These are phyloP conservation scores for Leptosphaerulina australis DNA, from an alignment of 2,329 filamentous ascomycete species.

Conservation along the genomic window DNA sequence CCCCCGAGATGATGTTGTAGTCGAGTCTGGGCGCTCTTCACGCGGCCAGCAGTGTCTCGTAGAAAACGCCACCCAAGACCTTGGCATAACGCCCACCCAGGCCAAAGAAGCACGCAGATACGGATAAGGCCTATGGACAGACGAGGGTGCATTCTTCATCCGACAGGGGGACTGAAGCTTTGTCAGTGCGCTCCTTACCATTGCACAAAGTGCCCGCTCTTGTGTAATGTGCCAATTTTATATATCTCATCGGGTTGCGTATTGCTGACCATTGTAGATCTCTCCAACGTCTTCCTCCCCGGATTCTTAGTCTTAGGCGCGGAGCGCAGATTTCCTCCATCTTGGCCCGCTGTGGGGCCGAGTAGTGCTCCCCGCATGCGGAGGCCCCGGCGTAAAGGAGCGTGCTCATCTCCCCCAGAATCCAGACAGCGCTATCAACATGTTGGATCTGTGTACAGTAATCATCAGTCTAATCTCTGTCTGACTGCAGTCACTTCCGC, in stretches of 20 bases:
- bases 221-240: conserved; percentile 11
- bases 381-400: conserved; percentile 9
- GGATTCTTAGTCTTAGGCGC: conserved; percentile 5
- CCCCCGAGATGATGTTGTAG: conserved; percentile 33
- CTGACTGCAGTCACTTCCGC: conserved; percentile 1
- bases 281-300: conserved; percentile 12
- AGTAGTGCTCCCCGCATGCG: conserved; percentile 12
- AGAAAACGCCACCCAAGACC: conserved; percentile 47
- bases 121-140: conserved; percentile 29
- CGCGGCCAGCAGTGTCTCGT: conserved; percentile 29
- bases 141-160: conserved; percentile 22
- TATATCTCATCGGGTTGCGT: neutral
- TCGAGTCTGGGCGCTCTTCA: conserved; percentile 34
- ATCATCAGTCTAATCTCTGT: conserved; percentile 10
- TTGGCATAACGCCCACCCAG: conserved; percentile 36
- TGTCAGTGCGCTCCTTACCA: conserved; percentile 20
- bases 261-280: conserved; percentile 13
- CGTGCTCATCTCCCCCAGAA: conserved; percentile 17
- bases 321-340: conserved; percentile 16
- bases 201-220: conserved; percentile 7
- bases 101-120: conserved; percentile 18
- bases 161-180: conserved; percentile 37
- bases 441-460: conserved; percentile 4
- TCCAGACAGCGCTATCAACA: neutral
- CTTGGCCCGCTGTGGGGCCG: conserved; percentile 13